Base-by-base conservation (phyloP, 257 asterid genomes). In the Catharanthus roseus region DNA sequence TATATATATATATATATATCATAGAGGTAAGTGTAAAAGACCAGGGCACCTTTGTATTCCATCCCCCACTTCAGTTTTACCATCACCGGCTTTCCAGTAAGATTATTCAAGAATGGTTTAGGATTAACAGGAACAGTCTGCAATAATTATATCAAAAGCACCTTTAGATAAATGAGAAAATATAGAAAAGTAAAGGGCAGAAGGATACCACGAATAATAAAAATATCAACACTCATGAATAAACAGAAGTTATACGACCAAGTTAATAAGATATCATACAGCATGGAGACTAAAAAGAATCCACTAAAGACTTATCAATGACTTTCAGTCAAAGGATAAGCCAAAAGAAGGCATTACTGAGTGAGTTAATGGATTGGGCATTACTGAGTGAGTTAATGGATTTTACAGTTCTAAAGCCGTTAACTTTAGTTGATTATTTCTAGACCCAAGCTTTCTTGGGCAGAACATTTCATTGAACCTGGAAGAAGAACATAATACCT, bases 41-140 rank as follows among this genome's bases (percentile, higher is more conserved):
- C 28, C 65, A 57, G 11, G 29, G 16, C 57, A 89, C 98, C 99
- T 89, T 95, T 95, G 83, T 95, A 91, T 73, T 91, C 96, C 96
- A 95, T 89, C 72, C 99, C 99, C 99, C 99, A 95, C 76, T 95
- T 95, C 65, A 95, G 96, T 77, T 95, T 95, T 29, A 91, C 99
- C 90, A 89, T 91, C 65, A 95, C 97, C 71, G 91, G 83, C 82
- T 95, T 91, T 75, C 97, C 99, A 65, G 96, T 95, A 85, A 95
- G 86, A 78, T 89, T 95, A 88, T 95, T 95, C 91, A 95, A 78
- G 81, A 91, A 95, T 44, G 99, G 99, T 85, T 95, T 95, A 9
- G 99, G 99, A 76, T 95, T 95, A 75, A 95, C 97, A 11, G 99
- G 99, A 39, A 95, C 96, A 47, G 97, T 89, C 99, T 91, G 85